Base-by-base conservation (phyloP, 352 stramenopile genomes). In the Globisporangium polare region DNA sequence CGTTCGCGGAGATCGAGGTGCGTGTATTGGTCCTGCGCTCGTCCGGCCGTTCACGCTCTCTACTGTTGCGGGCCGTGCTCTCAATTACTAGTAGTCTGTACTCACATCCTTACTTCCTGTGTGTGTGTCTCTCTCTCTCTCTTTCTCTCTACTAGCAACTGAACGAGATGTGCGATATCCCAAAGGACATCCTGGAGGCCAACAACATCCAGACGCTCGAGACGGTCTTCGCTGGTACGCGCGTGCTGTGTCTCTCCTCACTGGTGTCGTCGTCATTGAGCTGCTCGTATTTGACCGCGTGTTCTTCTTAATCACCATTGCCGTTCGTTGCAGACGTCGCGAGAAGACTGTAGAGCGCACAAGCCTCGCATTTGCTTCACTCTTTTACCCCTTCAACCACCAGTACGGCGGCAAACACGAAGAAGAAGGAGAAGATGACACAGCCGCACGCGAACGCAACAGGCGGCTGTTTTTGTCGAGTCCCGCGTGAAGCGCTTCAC, bases 1-100 rank as follows among this genome's bases (percentile, higher is more conserved):
- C 83, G 10, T 94, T 92, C 65, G 83, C 86, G 37, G 74, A 90
- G 68, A 86, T 94, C 33, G 80, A 94, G 72, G 85, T 94, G 37
- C 35, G 53, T 55, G 5, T 20, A 7, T 33, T 33, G 17, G 10
- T 6, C 3, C 9, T 45, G 9, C 33, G 29, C 20, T 24, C 33
- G 35, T 35, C 20, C 20, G 26, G 15, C 53, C 1, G 9, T 18
- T 1, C 22, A 22, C 27, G 27, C 18, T 7, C 39, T 31, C 24
- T 47, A 12, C 15, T 24, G 53, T 3, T 53, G 9, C 49, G n/a
- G n/a, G 46, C 15, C 46, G 31, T 31, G 24, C 15, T n/a, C 12
- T n/a, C 15, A n/a, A 15, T 43, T n/a, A n/a, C n/a, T n/a, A n/a
- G n/a, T n/a, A 12, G 37, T 6, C 10, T 43, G 5, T 43, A 43